phyloP scores from a whole-genome alignment of 1,139 yeast genomes.

The Suhomyces wounanorum region DNA sequence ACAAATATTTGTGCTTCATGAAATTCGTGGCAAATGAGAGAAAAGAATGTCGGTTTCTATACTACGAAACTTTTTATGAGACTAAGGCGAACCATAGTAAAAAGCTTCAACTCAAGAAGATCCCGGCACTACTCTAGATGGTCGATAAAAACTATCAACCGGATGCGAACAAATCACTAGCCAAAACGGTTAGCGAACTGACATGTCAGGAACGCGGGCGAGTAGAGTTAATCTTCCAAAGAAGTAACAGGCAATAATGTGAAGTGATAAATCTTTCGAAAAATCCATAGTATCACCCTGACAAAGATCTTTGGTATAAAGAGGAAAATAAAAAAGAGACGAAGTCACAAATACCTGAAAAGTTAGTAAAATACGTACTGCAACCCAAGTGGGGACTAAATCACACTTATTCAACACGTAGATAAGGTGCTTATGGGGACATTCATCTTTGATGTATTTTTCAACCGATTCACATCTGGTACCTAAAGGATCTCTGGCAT shows the following conservation, averaged over 20 bases:
- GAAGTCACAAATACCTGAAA: constrained; percentile 9
- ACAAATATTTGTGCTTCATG: background rate
- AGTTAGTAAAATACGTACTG: constrained; percentile 67
- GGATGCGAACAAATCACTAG: constrained; percentile 42
- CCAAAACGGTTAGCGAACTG: constrained; percentile 46
- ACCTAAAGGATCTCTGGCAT: constrained; percentile 97
- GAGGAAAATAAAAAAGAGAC: constrained; percentile 13
- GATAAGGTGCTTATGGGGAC: constrained; percentile 94
- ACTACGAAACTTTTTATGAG: constrained; percentile 61
- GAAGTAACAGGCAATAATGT: constrained; percentile 88
- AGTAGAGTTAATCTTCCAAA: constrained; percentile 79
- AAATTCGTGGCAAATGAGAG: background rate
- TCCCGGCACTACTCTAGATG: constrained; percentile 40
- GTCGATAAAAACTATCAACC: constrained; percentile 48
- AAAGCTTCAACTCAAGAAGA: constrained; percentile 69
- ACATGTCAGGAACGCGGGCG: constrained; percentile 46
- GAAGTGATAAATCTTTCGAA: constrained; percentile 20
- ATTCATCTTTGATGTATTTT: constrained; percentile 88
- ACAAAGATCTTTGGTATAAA: constrained; percentile 60
- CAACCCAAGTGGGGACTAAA: constrained; percentile 98
- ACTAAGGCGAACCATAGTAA: constrained; percentile 20
- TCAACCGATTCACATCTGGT: constrained; percentile 94
- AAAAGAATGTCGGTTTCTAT: constrained; percentile 61
- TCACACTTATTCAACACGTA: constrained; percentile 97
- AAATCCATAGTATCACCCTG: constrained; percentile 59